A percentile compares a stretch with the other conserved stretches of the same genome.
phyloP scores from a whole-genome alignment of 2,329 filamentous ascomycete species.

The Diaporthe sp. region DNA sequence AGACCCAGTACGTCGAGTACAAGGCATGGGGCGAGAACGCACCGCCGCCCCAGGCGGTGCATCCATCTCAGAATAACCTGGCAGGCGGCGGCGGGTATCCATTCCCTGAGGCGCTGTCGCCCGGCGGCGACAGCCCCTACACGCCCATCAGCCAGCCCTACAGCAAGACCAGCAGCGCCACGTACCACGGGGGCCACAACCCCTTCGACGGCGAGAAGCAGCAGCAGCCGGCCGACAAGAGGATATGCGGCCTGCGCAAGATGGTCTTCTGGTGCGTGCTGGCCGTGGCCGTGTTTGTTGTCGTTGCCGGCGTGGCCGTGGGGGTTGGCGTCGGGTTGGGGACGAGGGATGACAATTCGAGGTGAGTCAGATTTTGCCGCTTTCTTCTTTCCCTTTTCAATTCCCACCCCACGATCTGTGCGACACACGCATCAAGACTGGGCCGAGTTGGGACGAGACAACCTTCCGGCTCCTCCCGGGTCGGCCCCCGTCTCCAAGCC shows the following conservation, averaged over 20 bases:
- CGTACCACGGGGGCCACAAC: constrained; percentile 34
- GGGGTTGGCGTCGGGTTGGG: constrained; percentile 53
- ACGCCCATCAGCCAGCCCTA: neutral
- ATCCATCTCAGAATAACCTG: neutral
- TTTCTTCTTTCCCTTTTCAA: neutral
- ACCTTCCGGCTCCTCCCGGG: neutral
- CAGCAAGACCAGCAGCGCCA: constrained; percentile 20
- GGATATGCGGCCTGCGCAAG: constrained; percentile 50
- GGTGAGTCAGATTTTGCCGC: constrained; percentile 2
- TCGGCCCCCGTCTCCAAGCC: neutral
- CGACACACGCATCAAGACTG: neutral
- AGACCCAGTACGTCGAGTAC: constrained; percentile 19
- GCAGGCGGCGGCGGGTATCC: neutral
- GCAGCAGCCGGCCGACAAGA: constrained; percentile 12
- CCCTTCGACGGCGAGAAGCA: constrained; percentile 21
- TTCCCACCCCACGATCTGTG: neutral
- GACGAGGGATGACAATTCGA: constrained; percentile 12
- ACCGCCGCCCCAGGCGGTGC: constrained; percentile 4
- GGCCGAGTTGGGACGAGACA: neutral
- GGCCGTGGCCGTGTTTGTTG: constrained; percentile 47
- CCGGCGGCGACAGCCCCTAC: neutral
- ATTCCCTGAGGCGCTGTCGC: neutral
- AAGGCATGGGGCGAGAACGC: constrained; percentile 23
- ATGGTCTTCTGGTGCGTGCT: constrained; percentile 49
- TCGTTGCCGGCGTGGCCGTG: constrained; percentile 50